phyloP scores from a whole-genome alignment of 305 asterid genomes.

The Solanum aculeatissimum region DNA sequence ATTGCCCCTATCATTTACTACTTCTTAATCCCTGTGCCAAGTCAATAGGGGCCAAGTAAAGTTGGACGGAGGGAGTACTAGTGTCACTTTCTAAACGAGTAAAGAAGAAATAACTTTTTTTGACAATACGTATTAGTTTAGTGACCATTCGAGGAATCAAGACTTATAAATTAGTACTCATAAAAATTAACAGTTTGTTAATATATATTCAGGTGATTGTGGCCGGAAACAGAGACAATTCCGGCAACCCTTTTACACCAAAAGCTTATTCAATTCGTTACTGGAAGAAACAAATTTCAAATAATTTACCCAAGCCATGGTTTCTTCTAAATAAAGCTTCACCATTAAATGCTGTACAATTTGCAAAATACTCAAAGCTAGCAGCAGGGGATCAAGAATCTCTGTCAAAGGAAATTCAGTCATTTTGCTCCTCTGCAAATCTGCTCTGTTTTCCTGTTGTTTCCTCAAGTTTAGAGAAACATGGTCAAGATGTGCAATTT shows the following conservation, averaged over 20 bases:
- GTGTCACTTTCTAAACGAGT: too few species aligned
- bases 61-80: too few species aligned
- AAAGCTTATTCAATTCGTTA: slow-evolving; percentile 52
- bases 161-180: too few species aligned
- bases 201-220: slow-evolving; percentile 21
- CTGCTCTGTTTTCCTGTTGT: slow-evolving; percentile 59
- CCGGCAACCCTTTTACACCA: slow-evolving; percentile 56
- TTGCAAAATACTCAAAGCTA: slow-evolving; percentile 46
- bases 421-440: slow-evolving; percentile 53
- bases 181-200: too few species aligned
- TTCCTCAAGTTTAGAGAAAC: slow-evolving; percentile 37
- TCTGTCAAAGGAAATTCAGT: slow-evolving; percentile 43
- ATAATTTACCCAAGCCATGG: slow-evolving; percentile 45
- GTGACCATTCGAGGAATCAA: too few species aligned
- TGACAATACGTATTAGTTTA: too few species aligned
- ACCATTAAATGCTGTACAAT: slow-evolving; percentile 41
- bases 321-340: slow-evolving; percentile 55
- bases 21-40: too few species aligned
- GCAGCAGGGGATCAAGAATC: slow-evolving; percentile 40
- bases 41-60: too few species aligned
- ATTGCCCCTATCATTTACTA: too few species aligned
- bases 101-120: too few species aligned
- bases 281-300: slow-evolving; percentile 60
- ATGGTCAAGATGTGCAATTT: slow-evolving; percentile 14
- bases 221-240: slow-evolving; percentile 10